Base-by-base conservation (phyloP, 352 stramenopile genomes). In the Phytophthora syringae region DNA sequence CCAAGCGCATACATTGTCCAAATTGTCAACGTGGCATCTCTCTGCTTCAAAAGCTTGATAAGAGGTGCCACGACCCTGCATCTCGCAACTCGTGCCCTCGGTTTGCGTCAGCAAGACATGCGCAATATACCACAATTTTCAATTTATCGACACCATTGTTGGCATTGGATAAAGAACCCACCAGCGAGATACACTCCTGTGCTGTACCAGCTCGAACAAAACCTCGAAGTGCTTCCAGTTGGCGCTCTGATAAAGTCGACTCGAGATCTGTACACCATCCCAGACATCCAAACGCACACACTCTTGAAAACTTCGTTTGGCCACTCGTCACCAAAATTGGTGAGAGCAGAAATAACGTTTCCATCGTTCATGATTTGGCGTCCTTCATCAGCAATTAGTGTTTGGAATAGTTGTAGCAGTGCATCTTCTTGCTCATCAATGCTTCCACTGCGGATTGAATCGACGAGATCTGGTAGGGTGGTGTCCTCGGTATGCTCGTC, bases 261-360 rank as follows among this genome's bases (percentile, higher is more conserved):
- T 67, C 51, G 1, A 61, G 12, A 3, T 37, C n/a, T 5, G 21
- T 22, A 11, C 18, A 21, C 52, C 51, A 61, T 5, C 20, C 15
- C 12, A 65, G 24, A 24, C 48, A 65, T 9, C 44, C 34, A 4
- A 67, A 40, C 2, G 60, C 51, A 12, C 34, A 52, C 28, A 61
- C 21, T 32, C 52, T 7, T 0, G 34, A 20, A 18, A 67, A 57
- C 22, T 61, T 27, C 7, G 43, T 44, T 18, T 7, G 36, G 1
- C 42, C 34, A 47, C 30, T 20, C 20, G 50, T 61, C 11, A 55
- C 51, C 12, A 32, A 61, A n/a, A 1, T 56, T 43, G 15, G 27
- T 13, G 5, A 67, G 25, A n/a, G n/a, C 13, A 5, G 40, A 13
- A 39, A 67, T 10, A 11, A 45, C 51, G 21, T 56, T 42, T 0